These are phyloP conservation scores for Abrus precatorius DNA, from an alignment of 306 rosid genomes.

Conservation along the genomic window DNA sequence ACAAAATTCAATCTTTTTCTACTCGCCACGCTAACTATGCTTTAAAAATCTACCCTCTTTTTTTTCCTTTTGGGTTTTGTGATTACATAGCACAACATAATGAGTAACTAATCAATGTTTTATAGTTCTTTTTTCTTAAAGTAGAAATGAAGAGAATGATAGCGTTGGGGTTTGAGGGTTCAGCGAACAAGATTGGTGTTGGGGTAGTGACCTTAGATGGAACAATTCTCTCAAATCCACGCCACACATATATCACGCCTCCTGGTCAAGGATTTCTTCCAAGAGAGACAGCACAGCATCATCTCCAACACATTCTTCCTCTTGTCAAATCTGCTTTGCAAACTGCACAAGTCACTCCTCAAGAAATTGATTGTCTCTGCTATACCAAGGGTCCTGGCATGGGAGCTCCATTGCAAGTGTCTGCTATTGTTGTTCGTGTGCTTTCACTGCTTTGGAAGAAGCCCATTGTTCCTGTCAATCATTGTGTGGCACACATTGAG, in stretches of 20 bases:
- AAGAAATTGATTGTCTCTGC: conserved; percentile 88
- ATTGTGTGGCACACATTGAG: conserved; percentile 95
- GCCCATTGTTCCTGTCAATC: conserved; percentile 91
- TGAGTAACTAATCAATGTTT: not conserved
- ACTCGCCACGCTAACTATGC: not conserved
- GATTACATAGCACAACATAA: not conserved
- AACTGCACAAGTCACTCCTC: conserved; percentile 65
- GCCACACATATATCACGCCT: conserved; percentile 91
- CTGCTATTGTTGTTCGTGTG: conserved; percentile 84
- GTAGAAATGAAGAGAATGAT: conserved; percentile 76
- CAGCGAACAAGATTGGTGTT: conserved; percentile 93
- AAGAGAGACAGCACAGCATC: conserved; percentile 94
- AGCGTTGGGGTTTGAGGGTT: conserved; percentile 92
- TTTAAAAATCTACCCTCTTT: not conserved
- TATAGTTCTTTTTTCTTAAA: not conserved
- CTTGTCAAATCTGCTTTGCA: conserved; percentile 76
- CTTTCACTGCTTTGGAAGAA: conserved; percentile 91
- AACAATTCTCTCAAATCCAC: conserved; percentile 85
- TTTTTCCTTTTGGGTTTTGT: conserved; percentile 1
- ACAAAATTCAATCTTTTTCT: not conserved
- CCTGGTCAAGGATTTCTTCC: conserved; percentile 98
- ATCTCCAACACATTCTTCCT: conserved; percentile 81
- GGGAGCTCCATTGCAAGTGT: conserved; percentile 92
- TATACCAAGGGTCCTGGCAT: conserved; percentile 96
- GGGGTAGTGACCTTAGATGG: conserved; percentile 89